Evolutionary conservation across 2,329 filamentous ascomycete genomes (phyloP).

Genomic region (Rhynchosporium agropyri): DNA sequence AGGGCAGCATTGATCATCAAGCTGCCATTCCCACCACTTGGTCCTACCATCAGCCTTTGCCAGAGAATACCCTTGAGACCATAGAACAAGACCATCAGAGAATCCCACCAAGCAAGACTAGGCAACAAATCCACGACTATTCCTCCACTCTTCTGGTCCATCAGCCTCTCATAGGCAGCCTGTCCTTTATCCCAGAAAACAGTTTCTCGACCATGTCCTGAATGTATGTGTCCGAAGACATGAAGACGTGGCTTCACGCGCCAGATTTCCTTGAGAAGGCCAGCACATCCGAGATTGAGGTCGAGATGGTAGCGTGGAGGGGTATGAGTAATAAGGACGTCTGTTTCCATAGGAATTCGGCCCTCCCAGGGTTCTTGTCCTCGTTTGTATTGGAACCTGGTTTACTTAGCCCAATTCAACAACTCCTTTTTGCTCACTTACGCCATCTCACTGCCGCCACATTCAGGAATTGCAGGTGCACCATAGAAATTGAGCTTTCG

Average conservation of each 20-base stretch:
- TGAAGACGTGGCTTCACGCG: conserved; percentile 62
- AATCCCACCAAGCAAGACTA: conserved; percentile 51
- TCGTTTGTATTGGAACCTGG: conserved; percentile 61
- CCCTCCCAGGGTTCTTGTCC: conserved; percentile 61
- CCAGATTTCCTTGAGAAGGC: conserved; percentile 59
- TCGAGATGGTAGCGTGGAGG: conserved; percentile 60
- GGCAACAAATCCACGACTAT: conserved; percentile 41
- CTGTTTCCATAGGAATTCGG: conserved; percentile 60
- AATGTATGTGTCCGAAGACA: conserved; percentile 70
- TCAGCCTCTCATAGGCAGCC: conserved; percentile 40
- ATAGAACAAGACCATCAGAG: conserved; percentile 53
- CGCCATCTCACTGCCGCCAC: conserved; percentile 71
- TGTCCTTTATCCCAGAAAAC: conserved; percentile 66
- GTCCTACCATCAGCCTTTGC: conserved; percentile 56
- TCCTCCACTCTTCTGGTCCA: conserved; percentile 40
- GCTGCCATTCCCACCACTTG: conserved; percentile 50
- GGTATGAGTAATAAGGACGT: conserved; percentile 67
- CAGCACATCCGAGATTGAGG: conserved; percentile 59
- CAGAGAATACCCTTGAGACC: conserved; percentile 60
- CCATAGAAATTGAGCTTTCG: conserved; percentile 75
- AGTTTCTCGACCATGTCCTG: conserved; percentile 59
- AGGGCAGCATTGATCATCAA: conserved; percentile 64
- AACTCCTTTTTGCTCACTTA: conserved; percentile 33
- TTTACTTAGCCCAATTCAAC: conserved; percentile 19
- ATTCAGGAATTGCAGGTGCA: conserved; percentile 75